A percentile compares a stretch with the other conserved stretches of the same genome.
Conservation (phyloP, 768 basidiomycete genomes). For the Pleurotus pulmonarius region DNA sequence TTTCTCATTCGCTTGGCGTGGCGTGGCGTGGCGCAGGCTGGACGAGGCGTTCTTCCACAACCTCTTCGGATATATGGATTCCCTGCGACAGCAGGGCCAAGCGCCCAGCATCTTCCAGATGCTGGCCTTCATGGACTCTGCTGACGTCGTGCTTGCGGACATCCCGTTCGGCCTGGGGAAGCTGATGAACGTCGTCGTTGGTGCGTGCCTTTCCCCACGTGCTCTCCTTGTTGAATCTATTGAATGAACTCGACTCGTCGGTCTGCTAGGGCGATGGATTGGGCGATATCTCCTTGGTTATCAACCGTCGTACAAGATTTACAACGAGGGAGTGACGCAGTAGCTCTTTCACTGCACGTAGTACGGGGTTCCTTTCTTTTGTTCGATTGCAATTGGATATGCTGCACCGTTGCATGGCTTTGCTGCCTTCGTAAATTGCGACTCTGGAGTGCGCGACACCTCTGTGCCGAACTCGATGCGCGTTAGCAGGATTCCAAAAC, state of each 20-base stretch:
- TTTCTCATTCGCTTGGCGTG: neutral
- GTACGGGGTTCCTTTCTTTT: too few relatives aligned
- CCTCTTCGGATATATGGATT: neutral
- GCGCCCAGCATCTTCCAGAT: neutral
- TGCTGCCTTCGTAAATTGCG: too few relatives aligned
- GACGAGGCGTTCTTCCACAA: neutral
- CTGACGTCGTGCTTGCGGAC: neutral
- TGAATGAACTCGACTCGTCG: neutral
- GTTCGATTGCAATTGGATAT: too few relatives aligned
- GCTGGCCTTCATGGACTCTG: neutral
- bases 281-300: neutral
- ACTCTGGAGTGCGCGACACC: too few relatives aligned
- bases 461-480: too few relatives aligned
- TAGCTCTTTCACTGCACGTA: neutral
- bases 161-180: neutral
- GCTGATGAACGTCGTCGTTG: neutral
- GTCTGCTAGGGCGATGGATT: neutral
- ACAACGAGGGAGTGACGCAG: neutral
- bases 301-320: slow-evolving; percentile 5
- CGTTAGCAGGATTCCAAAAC: too few relatives aligned
- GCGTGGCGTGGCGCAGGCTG: neutral
- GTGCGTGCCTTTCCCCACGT: neutral
- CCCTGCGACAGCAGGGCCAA: neutral
- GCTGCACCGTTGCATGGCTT: too few relatives aligned
- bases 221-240: neutral